Evolutionary conservation across 176 grass and related monocot genomes (phyloP), one percentile per base, ranked within the genome.

Genomic region (Olyra latifolia): DNA sequence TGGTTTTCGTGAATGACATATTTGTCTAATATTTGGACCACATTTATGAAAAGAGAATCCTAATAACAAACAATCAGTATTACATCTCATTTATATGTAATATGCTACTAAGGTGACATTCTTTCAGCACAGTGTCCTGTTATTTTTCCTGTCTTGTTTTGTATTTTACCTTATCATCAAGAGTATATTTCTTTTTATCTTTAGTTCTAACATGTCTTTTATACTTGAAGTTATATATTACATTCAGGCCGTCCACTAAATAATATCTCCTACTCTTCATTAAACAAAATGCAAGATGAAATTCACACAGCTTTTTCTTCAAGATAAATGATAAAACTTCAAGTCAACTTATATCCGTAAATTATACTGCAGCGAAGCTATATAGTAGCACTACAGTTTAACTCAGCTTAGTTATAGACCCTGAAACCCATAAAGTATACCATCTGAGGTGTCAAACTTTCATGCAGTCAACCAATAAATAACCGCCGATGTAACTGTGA

Each of bases 331-430:
- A 35, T 63, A 79, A 64, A 57, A 57, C 10, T 53, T 66, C 60
- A 66, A 80, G 8, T 19, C 20, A 13, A 58, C 41, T 49, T 38
- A 81, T 59, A 35, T 35, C 4, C 5, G 29, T 42, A 44, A 62
- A 63, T n/a, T 52, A 67, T 49, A 59, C 44, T 57, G 6, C 75
- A 74, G 10, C 6, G 19, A 74, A 77, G 53, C 6, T 80, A 73
- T 45, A 8, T 1, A 11, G 11, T 11, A 39, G 10, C 49, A 72
- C 65, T 23, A 20, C 12, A 75, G 53, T 50, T 35, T 46, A 23
- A 8, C 61, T 23, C 19, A 53, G 11, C 20, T 62, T 62, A 29
- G 12, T 1, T 76, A 47, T 23, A 68, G 19, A 69, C 11, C n/a
- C 35, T 2, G 23, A 28, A 53, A 76, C 10, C n/a, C 35, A 4